These are phyloP conservation scores for Gigaspora rosea DNA, from an alignment of 192 early-diverging fungal genomes.

Conservation along the genomic window DNA sequence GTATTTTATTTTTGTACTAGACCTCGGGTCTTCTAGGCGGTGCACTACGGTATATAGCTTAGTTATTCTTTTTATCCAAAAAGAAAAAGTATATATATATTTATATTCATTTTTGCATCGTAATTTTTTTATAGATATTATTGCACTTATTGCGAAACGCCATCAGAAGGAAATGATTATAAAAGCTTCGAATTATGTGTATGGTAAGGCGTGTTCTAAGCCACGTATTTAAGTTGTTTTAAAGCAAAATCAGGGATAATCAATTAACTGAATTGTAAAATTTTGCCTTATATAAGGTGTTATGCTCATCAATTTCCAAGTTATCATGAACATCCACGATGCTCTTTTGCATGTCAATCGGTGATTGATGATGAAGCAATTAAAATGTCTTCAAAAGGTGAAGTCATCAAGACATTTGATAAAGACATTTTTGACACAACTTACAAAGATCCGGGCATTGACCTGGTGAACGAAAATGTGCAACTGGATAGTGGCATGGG, in stretches of 20 bases:
- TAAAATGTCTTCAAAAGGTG: slow-evolving; percentile 54
- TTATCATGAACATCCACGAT: slow-evolving; percentile 74
- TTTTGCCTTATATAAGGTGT: slow-evolving; percentile 50
- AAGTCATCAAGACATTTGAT: slow-evolving; percentile 60
- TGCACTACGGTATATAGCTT: too few relatives aligned
- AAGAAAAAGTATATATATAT: background rate
- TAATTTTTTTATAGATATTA: slow-evolving; percentile 50
- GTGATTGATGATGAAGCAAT: slow-evolving; percentile 64
- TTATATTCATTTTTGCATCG: background rate
- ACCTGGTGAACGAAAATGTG: slow-evolving; percentile 37
- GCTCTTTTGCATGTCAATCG: slow-evolving; percentile 75
- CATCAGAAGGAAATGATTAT: slow-evolving; percentile 63
- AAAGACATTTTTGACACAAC: slow-evolving; percentile 55
- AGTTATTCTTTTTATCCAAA: too few relatives aligned
- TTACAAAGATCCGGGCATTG: slow-evolving; percentile 34
- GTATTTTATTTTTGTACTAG: too few relatives aligned
- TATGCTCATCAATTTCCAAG: slow-evolving; percentile 69
- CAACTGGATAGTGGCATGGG: slow-evolving; percentile 50
- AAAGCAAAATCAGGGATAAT: slow-evolving; percentile 14
- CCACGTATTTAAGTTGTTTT: slow-evolving; percentile 19
- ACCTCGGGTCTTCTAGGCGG: too few relatives aligned
- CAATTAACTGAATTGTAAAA: background rate
- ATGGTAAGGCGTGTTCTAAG: slow-evolving; percentile 30
- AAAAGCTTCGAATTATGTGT: slow-evolving; percentile 76
- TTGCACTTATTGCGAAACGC: slow-evolving; percentile 80